These are phyloP conservation scores for Aureobasidium vineae DNA, from an alignment of 2,329 filamentous ascomycete species.

Conservation along the genomic window DNA sequence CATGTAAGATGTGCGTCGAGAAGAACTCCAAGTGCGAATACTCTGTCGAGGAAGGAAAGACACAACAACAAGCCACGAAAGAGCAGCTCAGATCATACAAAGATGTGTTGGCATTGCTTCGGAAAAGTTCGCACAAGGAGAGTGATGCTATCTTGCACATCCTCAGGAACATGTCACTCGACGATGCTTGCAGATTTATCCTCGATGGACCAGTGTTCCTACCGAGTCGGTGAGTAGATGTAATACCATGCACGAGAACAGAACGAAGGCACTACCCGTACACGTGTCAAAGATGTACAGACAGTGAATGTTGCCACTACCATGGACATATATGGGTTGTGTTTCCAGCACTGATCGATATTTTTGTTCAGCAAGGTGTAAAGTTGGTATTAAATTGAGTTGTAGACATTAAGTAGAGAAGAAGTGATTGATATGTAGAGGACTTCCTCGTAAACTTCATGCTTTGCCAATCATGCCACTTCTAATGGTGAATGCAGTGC, in stretches of 20 bases:
- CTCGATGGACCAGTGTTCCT: neutral
- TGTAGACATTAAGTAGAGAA: slow-evolving; percentile 8
- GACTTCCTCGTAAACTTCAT: neutral
- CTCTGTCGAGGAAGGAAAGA: slow-evolving; percentile 4
- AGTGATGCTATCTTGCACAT: neutral
- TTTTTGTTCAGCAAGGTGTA: neutral
- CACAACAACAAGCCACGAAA: slow-evolving; percentile 8
- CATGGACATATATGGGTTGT: no score
- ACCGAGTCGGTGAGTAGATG: neutral
- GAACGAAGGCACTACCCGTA: no score
- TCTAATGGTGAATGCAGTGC: slow-evolving; percentile 21
- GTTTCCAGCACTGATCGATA: neutral
- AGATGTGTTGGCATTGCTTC: neutral
- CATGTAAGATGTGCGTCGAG: slow-evolving; percentile 1
- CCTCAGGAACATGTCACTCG: neutral
- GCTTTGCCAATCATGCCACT: slow-evolving; percentile 18
- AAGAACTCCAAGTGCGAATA: neutral
- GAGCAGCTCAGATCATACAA: slow-evolving; percentile 7
- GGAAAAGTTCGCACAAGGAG: neutral
- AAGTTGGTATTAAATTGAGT: neutral
- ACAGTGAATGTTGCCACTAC: neutral
- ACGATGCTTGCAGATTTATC: neutral
- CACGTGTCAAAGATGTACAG: neutral
- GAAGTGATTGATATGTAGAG: neutral
- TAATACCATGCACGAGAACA: no score